Evolutionary conservation across 345 rosid genomes (phyloP).

Genomic region (Trapa bicornis): DNA sequence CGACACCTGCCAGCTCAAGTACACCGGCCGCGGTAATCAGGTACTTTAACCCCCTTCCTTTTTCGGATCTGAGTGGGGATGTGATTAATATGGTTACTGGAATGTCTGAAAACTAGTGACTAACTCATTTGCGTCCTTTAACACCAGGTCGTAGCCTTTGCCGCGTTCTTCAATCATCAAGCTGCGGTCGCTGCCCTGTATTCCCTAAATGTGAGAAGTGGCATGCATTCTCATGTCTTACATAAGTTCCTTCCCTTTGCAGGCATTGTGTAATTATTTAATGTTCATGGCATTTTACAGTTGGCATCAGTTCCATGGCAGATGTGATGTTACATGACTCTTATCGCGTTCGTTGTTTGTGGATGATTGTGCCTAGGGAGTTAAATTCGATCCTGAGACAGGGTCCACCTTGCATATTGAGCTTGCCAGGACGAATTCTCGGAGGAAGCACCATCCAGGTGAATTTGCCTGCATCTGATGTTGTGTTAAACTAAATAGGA

Average conservation of each 20-base stretch:
- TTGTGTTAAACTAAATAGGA: neutral
- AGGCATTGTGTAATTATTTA: neutral
- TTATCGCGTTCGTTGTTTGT: neutral
- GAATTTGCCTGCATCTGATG: neutral
- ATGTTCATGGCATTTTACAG: too few species aligned
- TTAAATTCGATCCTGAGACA: slow-evolving; percentile 74
- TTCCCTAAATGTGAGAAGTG: slow-evolving; percentile 52
- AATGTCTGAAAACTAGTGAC: too few species aligned
- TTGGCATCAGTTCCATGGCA: neutral
- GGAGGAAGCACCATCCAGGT: slow-evolving; percentile 68
- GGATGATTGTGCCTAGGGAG: slow-evolving; percentile 32
- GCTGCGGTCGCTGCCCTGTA: slow-evolving; percentile 59
- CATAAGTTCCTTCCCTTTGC: neutral
- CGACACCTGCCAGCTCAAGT: slow-evolving; percentile 78
- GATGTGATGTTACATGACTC: neutral
- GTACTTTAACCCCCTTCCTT: slow-evolving; percentile 13
- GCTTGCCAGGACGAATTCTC: slow-evolving; percentile 76
- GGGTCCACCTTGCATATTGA: slow-evolving; percentile 70
- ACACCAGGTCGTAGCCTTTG: slow-evolving; percentile 79
- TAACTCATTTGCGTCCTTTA: neutral
- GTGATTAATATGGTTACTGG: too few species aligned
- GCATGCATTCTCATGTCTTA: neutral
- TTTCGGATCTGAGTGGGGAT: too few species aligned
- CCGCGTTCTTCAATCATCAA: slow-evolving; percentile 63
- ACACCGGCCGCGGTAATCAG: slow-evolving; percentile 90